These are phyloP conservation scores for Dictyostelium discoideum DNA, from an alignment of 78 protist species.

Conservation along the genomic window DNA sequence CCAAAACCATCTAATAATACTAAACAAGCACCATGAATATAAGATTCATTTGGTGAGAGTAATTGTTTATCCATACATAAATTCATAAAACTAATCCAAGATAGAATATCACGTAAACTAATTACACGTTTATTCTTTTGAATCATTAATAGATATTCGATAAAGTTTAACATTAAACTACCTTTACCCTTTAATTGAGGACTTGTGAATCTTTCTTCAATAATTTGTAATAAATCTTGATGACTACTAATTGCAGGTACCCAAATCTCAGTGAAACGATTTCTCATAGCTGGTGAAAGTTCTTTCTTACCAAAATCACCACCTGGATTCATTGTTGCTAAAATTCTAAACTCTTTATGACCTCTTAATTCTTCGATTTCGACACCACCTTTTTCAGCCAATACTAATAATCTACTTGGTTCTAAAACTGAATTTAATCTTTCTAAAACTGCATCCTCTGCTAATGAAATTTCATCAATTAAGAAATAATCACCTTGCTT, in stretches of 20 bases:
- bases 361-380: constrained; percentile 83
- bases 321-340: constrained; percentile 99
- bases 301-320: constrained; percentile 99
- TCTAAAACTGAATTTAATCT: constrained; percentile 99
- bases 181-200: background rate
- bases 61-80: background rate
- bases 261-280: constrained; percentile 97
- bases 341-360: constrained; percentile 87
- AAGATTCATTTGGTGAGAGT: constrained; percentile 45
- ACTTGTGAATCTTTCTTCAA: constrained; percentile 56
- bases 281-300: constrained; percentile 99
- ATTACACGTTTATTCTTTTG: constrained; percentile 78
- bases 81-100: constrained; percentile 93
- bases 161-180: constrained; percentile 62
- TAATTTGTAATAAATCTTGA: constrained; percentile 81
- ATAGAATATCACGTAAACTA: constrained; percentile 91
- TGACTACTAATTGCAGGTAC: constrained; percentile 84
- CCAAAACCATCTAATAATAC: constrained; percentile 94
- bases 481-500: constrained; percentile 93
- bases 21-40: constrained; percentile 93
- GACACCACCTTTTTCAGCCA: constrained; percentile 94
- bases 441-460: constrained; percentile 99
- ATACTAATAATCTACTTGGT: constrained; percentile 89
- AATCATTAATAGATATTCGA: constrained; percentile 32
- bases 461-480: constrained; percentile 98